Evolutionary conservation across 2,329 filamentous ascomycete species (phyloP), one percentile per base, ranked within the genome.

Genomic region (Daldinia sp.): DNA sequence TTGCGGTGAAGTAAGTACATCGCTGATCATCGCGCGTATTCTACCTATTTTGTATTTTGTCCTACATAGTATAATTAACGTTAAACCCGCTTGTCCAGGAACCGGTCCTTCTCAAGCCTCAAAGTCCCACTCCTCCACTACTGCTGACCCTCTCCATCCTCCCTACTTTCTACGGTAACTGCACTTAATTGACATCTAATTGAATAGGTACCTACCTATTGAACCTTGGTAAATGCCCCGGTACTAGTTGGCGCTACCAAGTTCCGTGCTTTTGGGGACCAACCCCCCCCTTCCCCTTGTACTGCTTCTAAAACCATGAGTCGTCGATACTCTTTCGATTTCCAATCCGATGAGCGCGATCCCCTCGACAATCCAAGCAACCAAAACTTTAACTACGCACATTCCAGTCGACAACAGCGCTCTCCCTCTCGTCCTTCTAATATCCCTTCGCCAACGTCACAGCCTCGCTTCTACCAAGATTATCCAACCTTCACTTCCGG

Each of bases 271-370:
- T 58, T 65, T 39, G 18, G 46, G 53, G 18, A 42, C 41, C 41
- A 20, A 42, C 42, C 3, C 28, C 55, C 44, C 54, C 53, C 59
- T 30, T 63, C 58, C 5, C 51, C 18, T 37, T 26, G 30, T 23
- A 37, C 12, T 23, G 15, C 6, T 37, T 54, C 60, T 71, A 68
- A 67, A 67, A 74, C 72, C 57, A 78, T 78, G 74, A 74, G 68
- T 42, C 72, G 75, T 67, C 75, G 74, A 56, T 78, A 77, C 63
- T 78, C 74, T 51, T 74, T 74, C 62, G 74, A 75, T 42, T 76
- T 73, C 9, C 75, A 77, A 60, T 69, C 72, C 41, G 74, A 74
- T 72, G 77, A 77, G 69, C 69, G 51, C 66, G 73, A 69, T 54
- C 77, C 77, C 64, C 74, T 78, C 53, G 77, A 76, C 70, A 61